Evolutionary conservation across 306 rosid genomes (phyloP), one percentile per base, ranked within the genome.

Genomic region (Cajanus cajan): DNA sequence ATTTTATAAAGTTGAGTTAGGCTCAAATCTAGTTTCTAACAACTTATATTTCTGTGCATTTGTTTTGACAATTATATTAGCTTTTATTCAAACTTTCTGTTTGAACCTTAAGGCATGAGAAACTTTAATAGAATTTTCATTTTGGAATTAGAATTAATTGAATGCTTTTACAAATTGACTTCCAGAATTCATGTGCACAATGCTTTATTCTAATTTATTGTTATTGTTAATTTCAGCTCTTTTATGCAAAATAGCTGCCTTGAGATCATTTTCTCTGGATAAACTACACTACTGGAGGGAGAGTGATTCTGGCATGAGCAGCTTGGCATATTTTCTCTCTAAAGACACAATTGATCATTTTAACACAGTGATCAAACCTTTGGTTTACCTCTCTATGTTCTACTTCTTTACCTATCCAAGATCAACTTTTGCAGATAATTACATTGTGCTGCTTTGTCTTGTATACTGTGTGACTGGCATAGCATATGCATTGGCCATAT

Each of bases 381-480:
- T 86, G 51, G 84, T 92, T 69, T 92, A 90, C 81, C 93, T 92
- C 62, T 87, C 97, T 4, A 92, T 88, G 92, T 92, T 89, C 88
- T 92, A 92, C 71, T 89, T 86, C 82, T 89, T 90, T 83, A 89
- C 96, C 76, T 81, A 85, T 55, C 97, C 96, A 16, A 92, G 97
- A 85, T 92, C 97, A 21, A 81, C 87, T 43, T 87, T 92, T 80
- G 74, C 88, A 8, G 89, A 87, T 78, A 91, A 92, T 80, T 92
- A 92, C 63, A n/a, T 78, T 37, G 88, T 92, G 75, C 78, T 92
- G 75, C 82, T 87, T 43, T 86, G 93, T 72, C 97, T 92, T 41
- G 92, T 92, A 16, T 92, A 92, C 67, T 92, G 97, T 77, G 96
- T 92, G 39, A 92, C 97, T 13, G 97, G 97, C 72, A 83, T 92